phyloP scores from a whole-genome alignment of 2,329 filamentous ascomycete species.

The Dissoconium aciculare region DNA sequence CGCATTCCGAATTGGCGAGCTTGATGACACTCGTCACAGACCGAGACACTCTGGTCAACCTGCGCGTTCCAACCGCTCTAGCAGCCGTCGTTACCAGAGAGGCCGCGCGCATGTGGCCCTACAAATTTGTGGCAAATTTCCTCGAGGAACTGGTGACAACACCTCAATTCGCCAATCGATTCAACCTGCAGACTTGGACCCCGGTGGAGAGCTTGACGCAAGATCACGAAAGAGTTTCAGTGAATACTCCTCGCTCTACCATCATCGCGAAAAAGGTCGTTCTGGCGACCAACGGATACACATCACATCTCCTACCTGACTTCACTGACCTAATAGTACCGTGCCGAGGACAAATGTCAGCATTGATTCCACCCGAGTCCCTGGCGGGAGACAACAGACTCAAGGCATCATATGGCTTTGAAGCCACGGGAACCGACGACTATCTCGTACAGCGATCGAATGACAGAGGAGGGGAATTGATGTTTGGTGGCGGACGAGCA shows the following conservation, averaged over 20 bases:
- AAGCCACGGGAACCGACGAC: slow-evolving; percentile 47
- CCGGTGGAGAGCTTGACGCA: slow-evolving; percentile 33
- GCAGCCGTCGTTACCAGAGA: slow-evolving; percentile 50
- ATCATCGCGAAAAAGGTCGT: slow-evolving; percentile 51
- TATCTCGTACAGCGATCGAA: slow-evolving; percentile 59
- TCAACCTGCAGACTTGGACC: slow-evolving; percentile 65
- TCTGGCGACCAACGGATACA: slow-evolving; percentile 73
- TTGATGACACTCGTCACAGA: slow-evolving; percentile 28
- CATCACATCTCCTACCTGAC: slow-evolving; percentile 54
- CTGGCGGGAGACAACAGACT: slow-evolving; percentile 27
- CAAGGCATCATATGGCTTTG: slow-evolving; percentile 49
- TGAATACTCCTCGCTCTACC: slow-evolving; percentile 57
- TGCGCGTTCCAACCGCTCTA: slow-evolving; percentile 39
- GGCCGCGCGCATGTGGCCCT: slow-evolving; percentile 64
- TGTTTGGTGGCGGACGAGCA: slow-evolving; percentile 56
- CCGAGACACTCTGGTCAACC: slow-evolving; percentile 32
- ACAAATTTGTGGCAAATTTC: slow-evolving; percentile 64
- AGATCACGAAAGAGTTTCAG: no score
- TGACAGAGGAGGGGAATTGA: slow-evolving; percentile 38
- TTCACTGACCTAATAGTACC: slow-evolving; percentile 63
- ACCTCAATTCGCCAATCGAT: slow-evolving; percentile 19
- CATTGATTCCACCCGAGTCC: slow-evolving; percentile 42
- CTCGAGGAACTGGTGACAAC: slow-evolving; percentile 43
- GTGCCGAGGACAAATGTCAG: slow-evolving; percentile 57
- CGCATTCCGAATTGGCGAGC: slow-evolving; percentile 45